These are phyloP conservation scores for Arachnopeziza araneosa DNA, from an alignment of 2,329 filamentous ascomycete genomes.

Conservation along the genomic window DNA sequence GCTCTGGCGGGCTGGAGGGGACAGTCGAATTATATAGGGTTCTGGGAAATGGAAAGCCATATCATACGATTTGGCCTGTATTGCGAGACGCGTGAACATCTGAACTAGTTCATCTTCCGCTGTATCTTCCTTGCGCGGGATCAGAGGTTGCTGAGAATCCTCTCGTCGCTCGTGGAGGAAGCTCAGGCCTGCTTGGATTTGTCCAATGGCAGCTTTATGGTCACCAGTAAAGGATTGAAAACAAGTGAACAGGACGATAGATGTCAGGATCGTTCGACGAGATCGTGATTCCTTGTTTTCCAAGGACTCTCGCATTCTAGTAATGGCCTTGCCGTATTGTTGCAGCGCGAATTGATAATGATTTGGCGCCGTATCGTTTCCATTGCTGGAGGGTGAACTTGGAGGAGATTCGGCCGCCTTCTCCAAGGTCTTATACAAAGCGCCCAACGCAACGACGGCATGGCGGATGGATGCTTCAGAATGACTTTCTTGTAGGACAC, in stretches of 20 bases:
- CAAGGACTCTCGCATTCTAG: slow-evolving; percentile 41
- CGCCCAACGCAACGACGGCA: slow-evolving; percentile 60
- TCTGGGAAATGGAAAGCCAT: slow-evolving; percentile 63
- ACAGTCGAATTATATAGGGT: slow-evolving; percentile 52
- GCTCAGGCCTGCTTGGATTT: slow-evolving; percentile 54
- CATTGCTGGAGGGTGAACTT: slow-evolving; percentile 21
- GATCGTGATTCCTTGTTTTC: slow-evolving; percentile 39
- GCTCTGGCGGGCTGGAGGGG: slow-evolving; percentile 26
- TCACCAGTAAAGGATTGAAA: slow-evolving; percentile 64
- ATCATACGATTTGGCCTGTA: slow-evolving; percentile 63
- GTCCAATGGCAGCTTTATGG: slow-evolving; percentile 54
- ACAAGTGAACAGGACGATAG: slow-evolving; percentile 59
- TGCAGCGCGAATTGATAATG: slow-evolving; percentile 57
- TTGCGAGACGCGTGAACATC: slow-evolving; percentile 58
- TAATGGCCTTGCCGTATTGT: slow-evolving; percentile 53
- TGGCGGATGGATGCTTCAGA: slow-evolving; percentile 56
- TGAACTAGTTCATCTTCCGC: slow-evolving; percentile 50
- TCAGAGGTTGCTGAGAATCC: slow-evolving; percentile 35
- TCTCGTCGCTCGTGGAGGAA: slow-evolving; percentile 48
- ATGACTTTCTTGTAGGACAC: slow-evolving; percentile 59
- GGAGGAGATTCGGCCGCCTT: slow-evolving; percentile 47
- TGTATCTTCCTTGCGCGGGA: slow-evolving; percentile 16
- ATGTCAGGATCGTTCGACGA: slow-evolving; percentile 54
- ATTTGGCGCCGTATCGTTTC: slow-evolving; percentile 36
- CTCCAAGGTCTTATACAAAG: slow-evolving; percentile 62